Evolutionary conservation across 1,284 basidiomycete species (phyloP), one percentile per base, ranked within the genome.

Genomic region (Fomitopsis betulina): DNA sequence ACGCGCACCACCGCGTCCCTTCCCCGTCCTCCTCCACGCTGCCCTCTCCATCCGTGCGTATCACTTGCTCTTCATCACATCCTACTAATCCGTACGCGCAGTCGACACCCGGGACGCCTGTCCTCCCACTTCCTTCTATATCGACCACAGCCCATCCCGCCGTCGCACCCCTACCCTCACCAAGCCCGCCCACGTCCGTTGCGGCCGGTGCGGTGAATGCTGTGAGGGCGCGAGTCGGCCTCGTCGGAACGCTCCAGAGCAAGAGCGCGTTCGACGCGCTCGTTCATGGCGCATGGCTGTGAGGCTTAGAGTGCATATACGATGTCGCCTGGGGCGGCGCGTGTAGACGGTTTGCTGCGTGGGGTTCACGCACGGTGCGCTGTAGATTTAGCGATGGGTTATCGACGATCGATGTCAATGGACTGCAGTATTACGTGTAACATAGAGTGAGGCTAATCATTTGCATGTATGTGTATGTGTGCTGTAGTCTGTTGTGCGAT

Each of bases 261-360:
- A 72, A 72, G 62, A 65, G 63, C 54, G 67, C 67, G 51, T 71
- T 67, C 66, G 70, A 72, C 38, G 69, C 68, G 19, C 62, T 72
- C 57, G 67, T 72, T 21, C 70, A 72, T 60, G 70, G 70, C 23
- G 66, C 68, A 21, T 70, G 68, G 62, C 64, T 70, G 19, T 72
- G 58, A 69, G 49, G 40, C 40, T 17, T 5, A n/a, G 40, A 3
- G 40, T 17, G 40, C 40, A n/a, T 35, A n/a, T 38, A 13, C 9
- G 37, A 5, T 3, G 37, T n/a, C 4, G 37, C n/a, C 13, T 12
- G 37, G 12, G 12, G n/a, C 9, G n/a, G 37, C n/a, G 37, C 37
- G 37, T 13, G 0, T 2, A 30, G 27, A 30, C 27, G 27, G 27
- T 30, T 30, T 38, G 13, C 37, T 38, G 5, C 37, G 37, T 5